Evolutionary conservation across 495 filamentous ascomycete species (phyloP).

Genomic region (Neurospora sp.): DNA sequence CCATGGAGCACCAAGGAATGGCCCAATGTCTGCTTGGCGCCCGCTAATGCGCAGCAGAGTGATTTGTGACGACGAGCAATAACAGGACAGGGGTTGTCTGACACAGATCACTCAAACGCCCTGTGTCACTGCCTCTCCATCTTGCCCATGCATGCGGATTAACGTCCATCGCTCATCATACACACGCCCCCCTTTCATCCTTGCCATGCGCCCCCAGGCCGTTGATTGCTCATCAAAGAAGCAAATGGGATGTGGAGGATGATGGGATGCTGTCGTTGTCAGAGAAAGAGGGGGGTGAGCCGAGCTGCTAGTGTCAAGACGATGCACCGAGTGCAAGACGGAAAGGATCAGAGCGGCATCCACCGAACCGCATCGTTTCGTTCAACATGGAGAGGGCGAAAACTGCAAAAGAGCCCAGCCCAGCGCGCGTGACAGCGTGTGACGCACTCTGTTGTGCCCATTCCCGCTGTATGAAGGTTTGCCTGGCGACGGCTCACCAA

Average conservation of each 20-base stretch:
- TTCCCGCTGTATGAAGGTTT: neutral
- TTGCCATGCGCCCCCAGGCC: constrained; percentile 2
- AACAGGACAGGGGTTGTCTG: constrained; percentile 23
- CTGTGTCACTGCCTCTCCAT: constrained; percentile 22
- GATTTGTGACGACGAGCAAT: constrained; percentile 24
- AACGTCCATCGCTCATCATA: constrained; percentile 7
- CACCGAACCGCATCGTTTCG: constrained; percentile 1
- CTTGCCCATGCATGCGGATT: constrained; percentile 1
- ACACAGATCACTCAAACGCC: constrained; percentile 24
- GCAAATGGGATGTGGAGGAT: neutral
- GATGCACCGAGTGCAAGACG: neutral
- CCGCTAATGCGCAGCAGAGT: constrained; percentile 20
- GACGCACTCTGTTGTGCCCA: neutral
- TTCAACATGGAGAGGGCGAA: neutral
- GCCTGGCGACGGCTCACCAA: no score
- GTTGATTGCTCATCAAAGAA: neutral
- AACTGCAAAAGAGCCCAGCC: neutral
- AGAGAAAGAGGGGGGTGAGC: constrained; percentile 7
- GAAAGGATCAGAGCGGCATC: neutral
- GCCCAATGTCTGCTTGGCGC: constrained; percentile 13
- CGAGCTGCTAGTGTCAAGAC: neutral
- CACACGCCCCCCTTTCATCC: constrained; percentile 4
- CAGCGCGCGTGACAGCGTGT: neutral
- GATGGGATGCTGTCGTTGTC: neutral
- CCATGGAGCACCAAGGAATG: constrained; percentile 10